phyloP scores from a whole-genome alignment of 768 basidiomycete species.

The Naganishia vishniacii region DNA sequence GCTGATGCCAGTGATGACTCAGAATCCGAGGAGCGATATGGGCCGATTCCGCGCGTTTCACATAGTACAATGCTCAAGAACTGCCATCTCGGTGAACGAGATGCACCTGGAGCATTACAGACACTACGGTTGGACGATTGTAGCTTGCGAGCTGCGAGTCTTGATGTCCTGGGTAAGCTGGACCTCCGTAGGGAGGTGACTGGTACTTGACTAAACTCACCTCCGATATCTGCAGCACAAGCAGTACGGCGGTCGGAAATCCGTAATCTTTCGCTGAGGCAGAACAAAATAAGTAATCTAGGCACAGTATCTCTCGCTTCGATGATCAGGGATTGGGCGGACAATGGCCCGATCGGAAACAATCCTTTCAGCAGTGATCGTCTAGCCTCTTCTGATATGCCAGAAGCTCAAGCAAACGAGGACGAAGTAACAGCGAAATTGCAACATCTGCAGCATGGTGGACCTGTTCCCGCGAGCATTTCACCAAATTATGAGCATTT shows the following conservation, averaged over 20 bases:
- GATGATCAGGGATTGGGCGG: constrained; percentile 95
- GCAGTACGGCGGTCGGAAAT: constrained; percentile 71
- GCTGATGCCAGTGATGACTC: constrained; percentile 15
- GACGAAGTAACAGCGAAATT: no score
- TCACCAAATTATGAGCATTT: constrained; percentile 56
- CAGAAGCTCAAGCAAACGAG: background rate
- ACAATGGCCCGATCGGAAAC: constrained; percentile 53
- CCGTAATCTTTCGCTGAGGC: constrained; percentile 79
- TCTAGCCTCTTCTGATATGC: background rate
- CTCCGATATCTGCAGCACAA: constrained; percentile 66
- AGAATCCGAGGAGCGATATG: constrained; percentile 14
- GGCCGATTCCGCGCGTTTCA: constrained; percentile 30
- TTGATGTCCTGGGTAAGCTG: constrained; percentile 73
- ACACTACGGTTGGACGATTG: constrained; percentile 88
- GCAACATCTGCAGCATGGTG: background rate
- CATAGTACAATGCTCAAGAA: constrained; percentile 10
- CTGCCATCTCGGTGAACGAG: background rate
- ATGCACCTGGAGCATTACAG: constrained; percentile 52
- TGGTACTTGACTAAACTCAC: constrained; percentile 3
- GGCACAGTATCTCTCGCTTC: constrained; percentile 88
- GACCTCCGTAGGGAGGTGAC: background rate
- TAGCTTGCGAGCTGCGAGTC: constrained; percentile 61
- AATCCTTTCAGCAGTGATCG: background rate
- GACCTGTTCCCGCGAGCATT: background rate
- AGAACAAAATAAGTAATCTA: constrained; percentile 75